A percentile compares a stretch with the other conserved stretches of the same genome.
These are phyloP conservation scores for Epichloe elymi DNA, from an alignment of 2,329 filamentous ascomycete species.

Conservation along the genomic window DNA sequence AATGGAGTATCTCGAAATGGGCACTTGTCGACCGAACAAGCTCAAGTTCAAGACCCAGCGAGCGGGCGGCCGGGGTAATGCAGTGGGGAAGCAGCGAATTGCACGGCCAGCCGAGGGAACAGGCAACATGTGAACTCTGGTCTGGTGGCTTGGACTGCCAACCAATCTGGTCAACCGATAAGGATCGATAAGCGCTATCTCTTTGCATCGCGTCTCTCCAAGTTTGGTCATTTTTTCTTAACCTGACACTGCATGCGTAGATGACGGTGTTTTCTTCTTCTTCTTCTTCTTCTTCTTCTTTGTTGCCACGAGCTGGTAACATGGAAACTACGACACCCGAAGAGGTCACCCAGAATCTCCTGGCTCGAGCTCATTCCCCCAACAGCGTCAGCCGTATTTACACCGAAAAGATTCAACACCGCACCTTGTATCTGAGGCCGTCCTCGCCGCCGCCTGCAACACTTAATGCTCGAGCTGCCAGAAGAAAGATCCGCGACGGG, in stretches of 20 bases:
- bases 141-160: neutral
- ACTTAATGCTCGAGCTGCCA: constrained; percentile 41
- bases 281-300: neutral
- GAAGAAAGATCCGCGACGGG: constrained; percentile 33
- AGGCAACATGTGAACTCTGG: constrained; percentile 2
- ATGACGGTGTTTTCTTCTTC: too few relatives aligned
- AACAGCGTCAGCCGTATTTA: constrained; percentile 59
- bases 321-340: constrained; percentile 24
- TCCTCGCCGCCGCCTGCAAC: constrained; percentile 51
- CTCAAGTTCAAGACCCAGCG: neutral
- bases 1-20: neutral
- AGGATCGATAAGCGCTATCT: neutral
- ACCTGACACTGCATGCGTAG: too few relatives aligned
- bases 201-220: too few relatives aligned
- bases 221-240: too few relatives aligned
- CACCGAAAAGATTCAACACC: constrained; percentile 69
- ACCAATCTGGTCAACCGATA: neutral
- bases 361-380: constrained; percentile 67
- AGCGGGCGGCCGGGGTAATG: neutral
- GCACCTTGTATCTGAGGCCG: constrained; percentile 65
- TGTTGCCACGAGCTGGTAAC: neutral
- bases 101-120: constrained; percentile 1
- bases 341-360: constrained; percentile 46
- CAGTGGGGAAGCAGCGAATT: neutral
- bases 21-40: neutral